These are phyloP conservation scores for Malassezia brasiliensis DNA, from an alignment of 1,284 basidiomycete genomes.

Conservation along the genomic window DNA sequence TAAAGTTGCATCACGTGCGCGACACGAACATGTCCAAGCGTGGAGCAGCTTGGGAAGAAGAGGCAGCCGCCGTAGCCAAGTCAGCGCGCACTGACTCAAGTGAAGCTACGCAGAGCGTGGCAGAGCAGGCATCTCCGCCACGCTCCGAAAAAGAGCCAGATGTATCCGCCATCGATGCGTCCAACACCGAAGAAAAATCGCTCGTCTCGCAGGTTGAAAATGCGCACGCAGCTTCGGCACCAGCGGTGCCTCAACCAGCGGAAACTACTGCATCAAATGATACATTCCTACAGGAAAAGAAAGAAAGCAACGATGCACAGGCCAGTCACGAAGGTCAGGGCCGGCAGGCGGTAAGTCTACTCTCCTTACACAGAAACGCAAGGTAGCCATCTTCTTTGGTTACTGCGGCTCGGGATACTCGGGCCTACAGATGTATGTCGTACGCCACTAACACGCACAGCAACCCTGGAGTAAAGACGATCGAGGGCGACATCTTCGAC, in stretches of 20 bases:
- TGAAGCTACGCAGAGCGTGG: no score
- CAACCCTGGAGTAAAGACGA: constrained; percentile 61
- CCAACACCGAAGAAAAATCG: no score
- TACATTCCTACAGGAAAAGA: no score
- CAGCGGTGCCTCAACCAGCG: no score
- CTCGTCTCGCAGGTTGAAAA: no score
- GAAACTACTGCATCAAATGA: no score
- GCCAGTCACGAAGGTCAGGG: neutral
- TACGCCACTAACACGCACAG: constrained; percentile 16
- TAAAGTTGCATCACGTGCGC: constrained; percentile 6
- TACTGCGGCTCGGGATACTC: constrained; percentile 61
- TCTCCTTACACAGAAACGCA: constrained; percentile 51
- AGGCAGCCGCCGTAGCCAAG: neutral
- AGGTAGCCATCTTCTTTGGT: constrained; percentile 54
- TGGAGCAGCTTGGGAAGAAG: neutral
- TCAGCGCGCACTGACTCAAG: neutral
- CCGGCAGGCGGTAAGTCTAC: neutral
- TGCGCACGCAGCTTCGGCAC: no score
- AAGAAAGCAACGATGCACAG: no score
- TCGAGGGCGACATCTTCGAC: constrained; percentile 81
- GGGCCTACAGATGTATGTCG: constrained; percentile 86
- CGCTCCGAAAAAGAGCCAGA: no score
- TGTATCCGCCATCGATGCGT: no score
- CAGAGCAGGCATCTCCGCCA: no score
- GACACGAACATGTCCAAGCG: neutral